phyloP scores from a whole-genome alignment of 2,329 filamentous ascomycete species.

The Aphanoascus verrucosus region DNA sequence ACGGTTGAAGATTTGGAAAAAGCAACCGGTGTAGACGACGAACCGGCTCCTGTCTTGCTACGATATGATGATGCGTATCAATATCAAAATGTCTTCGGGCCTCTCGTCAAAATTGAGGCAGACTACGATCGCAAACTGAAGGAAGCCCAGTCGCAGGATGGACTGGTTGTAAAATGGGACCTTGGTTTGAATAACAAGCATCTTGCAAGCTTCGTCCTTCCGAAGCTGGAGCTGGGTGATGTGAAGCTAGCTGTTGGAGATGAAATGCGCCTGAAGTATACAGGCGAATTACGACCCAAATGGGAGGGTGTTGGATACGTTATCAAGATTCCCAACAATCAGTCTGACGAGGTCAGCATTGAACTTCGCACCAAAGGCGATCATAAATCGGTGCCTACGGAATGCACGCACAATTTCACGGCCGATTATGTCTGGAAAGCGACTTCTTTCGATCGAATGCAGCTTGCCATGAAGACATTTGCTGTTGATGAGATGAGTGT shows the following conservation, averaged over 20 bases:
- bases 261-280: conserved; percentile 96
- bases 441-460: conserved; percentile 98
- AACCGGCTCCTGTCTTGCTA: conserved; percentile 81
- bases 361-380: conserved; percentile 90
- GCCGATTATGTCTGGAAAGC: conserved; percentile 99
- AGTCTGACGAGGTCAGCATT: conserved; percentile 92
- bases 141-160: conserved; percentile 94
- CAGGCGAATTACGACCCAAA: conserved; percentile 76
- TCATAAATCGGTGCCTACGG: conserved; percentile 89
- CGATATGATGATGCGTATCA: conserved; percentile 97
- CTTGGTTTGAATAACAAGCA: conserved; percentile 96
- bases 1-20: conserved; percentile 89
- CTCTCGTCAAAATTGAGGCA: conserved; percentile 95
- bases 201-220: conserved; percentile 84
- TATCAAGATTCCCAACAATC: conserved; percentile 98
- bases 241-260: conserved; percentile 97
- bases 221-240: conserved; percentile 93
- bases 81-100: conserved; percentile 97
- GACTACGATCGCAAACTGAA: conserved; percentile 99
- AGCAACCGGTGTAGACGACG: conserved; percentile 81
- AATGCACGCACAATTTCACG: conserved; percentile 95
- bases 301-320: conserved; percentile 99
- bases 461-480: conserved; percentile 98
- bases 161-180: conserved; percentile 88
- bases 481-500: conserved; percentile 97